These are phyloP conservation scores for Fraxinus cuspidata DNA, from an alignment of 257 asterid species.

Conservation along the genomic window DNA sequence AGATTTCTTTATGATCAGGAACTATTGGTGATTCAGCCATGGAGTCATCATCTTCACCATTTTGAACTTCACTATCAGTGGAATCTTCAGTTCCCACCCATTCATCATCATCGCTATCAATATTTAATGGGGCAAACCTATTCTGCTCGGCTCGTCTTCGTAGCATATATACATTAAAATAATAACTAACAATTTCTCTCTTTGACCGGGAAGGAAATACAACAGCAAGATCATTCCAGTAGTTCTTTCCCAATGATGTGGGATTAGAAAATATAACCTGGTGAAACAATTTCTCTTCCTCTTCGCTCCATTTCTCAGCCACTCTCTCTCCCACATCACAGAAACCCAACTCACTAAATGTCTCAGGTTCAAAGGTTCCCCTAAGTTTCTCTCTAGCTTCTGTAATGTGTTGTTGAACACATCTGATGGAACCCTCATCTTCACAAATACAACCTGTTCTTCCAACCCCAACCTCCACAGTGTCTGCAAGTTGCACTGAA, in stretches of 20 bases:
- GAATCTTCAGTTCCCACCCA: constrained; percentile 31
- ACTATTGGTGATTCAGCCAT: constrained; percentile 31
- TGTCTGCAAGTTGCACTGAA: constrained; percentile 17
- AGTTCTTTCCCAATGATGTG: constrained; percentile 33
- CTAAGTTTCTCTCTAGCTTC: constrained; percentile 38
- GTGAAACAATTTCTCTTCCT: constrained; percentile 36
- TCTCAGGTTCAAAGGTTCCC: constrained; percentile 33
- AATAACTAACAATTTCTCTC: constrained; percentile 42
- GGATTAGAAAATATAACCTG: constrained; percentile 39
- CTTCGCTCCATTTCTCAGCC: constrained; percentile 39
- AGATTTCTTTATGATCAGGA: constrained; percentile 23
- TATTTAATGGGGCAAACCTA: constrained; percentile 29
- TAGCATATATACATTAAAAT: constrained; percentile 44
- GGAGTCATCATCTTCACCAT: constrained; percentile 32
- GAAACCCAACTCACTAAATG: constrained; percentile 38
- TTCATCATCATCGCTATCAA: constrained; percentile 48
- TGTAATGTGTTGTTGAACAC: constrained; percentile 32
- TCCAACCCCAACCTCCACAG: constrained; percentile 30
- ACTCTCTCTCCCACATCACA: constrained; percentile 41
- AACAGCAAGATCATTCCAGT: constrained; percentile 35
- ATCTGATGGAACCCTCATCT: constrained; percentile 38
- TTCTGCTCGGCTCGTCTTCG: constrained; percentile 45
- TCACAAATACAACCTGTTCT: constrained; percentile 37
- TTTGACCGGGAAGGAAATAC: constrained; percentile 38
- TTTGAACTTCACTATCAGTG: constrained; percentile 25